phyloP scores from a whole-genome alignment of 768 basidiomycete species.

The Lactifluus hygrophoroides region DNA sequence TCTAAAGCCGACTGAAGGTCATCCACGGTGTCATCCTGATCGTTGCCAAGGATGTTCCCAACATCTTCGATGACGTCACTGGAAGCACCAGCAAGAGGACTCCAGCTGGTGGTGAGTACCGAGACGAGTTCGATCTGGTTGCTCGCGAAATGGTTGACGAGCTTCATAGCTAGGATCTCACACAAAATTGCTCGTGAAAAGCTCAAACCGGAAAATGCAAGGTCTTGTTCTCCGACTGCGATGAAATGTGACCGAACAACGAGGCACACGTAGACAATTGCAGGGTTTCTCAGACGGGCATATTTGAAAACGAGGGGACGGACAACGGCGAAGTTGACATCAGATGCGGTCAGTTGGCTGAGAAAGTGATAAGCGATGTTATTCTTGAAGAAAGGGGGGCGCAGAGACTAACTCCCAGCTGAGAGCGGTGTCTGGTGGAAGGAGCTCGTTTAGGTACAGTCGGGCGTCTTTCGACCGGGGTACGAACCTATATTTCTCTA shows the following conservation, averaged over 20 bases:
- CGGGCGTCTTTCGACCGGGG: neutral
- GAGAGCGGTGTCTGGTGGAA: constrained; percentile 47
- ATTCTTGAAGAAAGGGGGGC: constrained; percentile 9
- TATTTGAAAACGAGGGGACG: constrained; percentile 74
- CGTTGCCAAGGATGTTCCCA: constrained; percentile 43
- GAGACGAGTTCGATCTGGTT: constrained; percentile 71
- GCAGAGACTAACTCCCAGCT: constrained; percentile 64
- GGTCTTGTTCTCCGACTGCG: constrained; percentile 53
- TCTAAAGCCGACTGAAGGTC: constrained; percentile 79
- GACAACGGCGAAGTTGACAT: constrained; percentile 73
- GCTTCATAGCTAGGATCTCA: constrained; percentile 85
- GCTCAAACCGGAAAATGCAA: constrained; percentile 73
- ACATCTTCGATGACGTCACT: constrained; percentile 59
- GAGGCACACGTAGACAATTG: constrained; percentile 67
- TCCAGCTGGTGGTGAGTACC: constrained; percentile 77
- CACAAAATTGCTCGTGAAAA: constrained; percentile 66
- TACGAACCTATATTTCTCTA: constrained; percentile 26
- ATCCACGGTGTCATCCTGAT: constrained; percentile 49
- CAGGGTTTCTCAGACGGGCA: constrained; percentile 66
- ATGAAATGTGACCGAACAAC: constrained; percentile 76
- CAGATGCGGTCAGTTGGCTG: constrained; percentile 76
- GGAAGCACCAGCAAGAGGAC: constrained; percentile 72
- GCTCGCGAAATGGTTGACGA: constrained; percentile 64
- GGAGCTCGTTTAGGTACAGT: neutral
- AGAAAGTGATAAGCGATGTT: constrained; percentile 4